A percentile compares a stretch with the other conserved stretches of the same genome.
Conservation (phyloP, 2,329 filamentous ascomycete species). For the Falciphora oryzae region DNA sequence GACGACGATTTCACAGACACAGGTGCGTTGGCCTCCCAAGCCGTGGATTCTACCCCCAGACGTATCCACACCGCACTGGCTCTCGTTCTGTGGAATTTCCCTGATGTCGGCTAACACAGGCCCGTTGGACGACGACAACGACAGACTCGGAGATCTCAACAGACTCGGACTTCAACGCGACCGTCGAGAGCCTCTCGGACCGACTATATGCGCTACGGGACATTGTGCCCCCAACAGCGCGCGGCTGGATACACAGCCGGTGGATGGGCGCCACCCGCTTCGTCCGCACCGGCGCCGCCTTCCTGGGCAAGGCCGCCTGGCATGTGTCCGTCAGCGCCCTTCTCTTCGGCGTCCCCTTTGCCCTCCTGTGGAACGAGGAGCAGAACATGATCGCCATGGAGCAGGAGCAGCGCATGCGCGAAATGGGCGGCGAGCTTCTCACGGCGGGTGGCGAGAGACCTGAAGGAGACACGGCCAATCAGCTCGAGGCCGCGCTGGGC, state of each 20-base stretch:
- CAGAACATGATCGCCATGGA: constrained; percentile 97
- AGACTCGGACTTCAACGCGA: constrained; percentile 63
- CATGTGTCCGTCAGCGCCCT: constrained; percentile 85
- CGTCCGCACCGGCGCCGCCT: constrained; percentile 55
- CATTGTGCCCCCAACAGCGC: constrained; percentile 67
- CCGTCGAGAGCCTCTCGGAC: constrained; percentile 56
- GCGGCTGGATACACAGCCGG: constrained; percentile 60
- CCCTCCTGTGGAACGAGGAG: constrained; percentile 89
- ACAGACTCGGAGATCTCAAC: constrained; percentile 79
- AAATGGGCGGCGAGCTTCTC: constrained; percentile 72
- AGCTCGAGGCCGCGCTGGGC: constrained; percentile 44
- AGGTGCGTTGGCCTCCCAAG: constrained; percentile 47
- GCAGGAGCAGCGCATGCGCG: constrained; percentile 92
- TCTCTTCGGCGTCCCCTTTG: constrained; percentile 87
- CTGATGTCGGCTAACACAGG: neutral
- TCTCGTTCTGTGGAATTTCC: neutral
- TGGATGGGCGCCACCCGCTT: constrained; percentile 49
- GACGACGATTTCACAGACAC: constrained; percentile 93
- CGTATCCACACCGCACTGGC: constrained; percentile 20
- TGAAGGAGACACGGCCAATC: constrained; percentile 39
- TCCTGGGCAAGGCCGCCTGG: constrained; percentile 85
- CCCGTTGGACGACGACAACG: neutral
- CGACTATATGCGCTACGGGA: constrained; percentile 68
- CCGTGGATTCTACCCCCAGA: neutral
- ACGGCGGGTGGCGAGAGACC: constrained; percentile 37